Evolutionary conservation across 2,329 filamentous ascomycete genomes (phyloP).

Genomic region (Aschersonia sp.): DNA sequence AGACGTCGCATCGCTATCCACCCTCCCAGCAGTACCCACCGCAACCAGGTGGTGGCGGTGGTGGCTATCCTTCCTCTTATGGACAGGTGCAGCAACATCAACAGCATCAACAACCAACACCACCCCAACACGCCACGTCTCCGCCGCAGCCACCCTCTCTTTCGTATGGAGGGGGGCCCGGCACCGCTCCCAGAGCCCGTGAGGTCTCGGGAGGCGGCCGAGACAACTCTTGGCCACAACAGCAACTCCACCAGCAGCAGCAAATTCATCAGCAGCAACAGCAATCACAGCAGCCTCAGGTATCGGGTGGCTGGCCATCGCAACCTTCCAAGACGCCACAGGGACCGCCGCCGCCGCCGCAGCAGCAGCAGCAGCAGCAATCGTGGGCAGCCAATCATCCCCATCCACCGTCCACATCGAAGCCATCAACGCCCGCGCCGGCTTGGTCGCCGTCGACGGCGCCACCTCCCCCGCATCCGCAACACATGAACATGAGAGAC

Average conservation of each 20-base stretch:
- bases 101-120: neutral
- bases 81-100: slow-evolving; percentile 16
- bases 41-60: slow-evolving; percentile 21
- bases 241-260: slow-evolving; percentile 14
- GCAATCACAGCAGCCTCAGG: slow-evolving; percentile 7
- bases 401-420: slow-evolving; percentile 14
- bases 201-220: slow-evolving; percentile 23
- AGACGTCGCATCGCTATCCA: slow-evolving; percentile 30
- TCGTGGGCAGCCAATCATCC: slow-evolving; percentile 15
- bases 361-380: slow-evolving; percentile 13
- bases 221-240: slow-evolving; percentile 15
- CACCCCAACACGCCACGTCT: slow-evolving; percentile 25
- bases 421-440: slow-evolving; percentile 18
- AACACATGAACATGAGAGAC: slow-evolving; percentile 21
- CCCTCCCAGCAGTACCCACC: slow-evolving; percentile 29
- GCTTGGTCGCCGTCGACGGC: slow-evolving; percentile 19
- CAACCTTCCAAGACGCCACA: slow-evolving; percentile 18
- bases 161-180: slow-evolving; percentile 30
- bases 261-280: neutral
- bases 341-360: slow-evolving; percentile 13
- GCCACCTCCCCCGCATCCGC: slow-evolving; percentile 17
- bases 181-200: slow-evolving; percentile 25
- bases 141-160: slow-evolving; percentile 30
- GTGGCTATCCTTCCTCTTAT: slow-evolving; percentile 27
- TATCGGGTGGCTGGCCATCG: slow-evolving; percentile 14